Percentiles rank a stretch among this genome's conserved stretches.
phyloP scores from a whole-genome alignment of 306 rosid genomes.

The Psophocarpus tetragonolobus region DNA sequence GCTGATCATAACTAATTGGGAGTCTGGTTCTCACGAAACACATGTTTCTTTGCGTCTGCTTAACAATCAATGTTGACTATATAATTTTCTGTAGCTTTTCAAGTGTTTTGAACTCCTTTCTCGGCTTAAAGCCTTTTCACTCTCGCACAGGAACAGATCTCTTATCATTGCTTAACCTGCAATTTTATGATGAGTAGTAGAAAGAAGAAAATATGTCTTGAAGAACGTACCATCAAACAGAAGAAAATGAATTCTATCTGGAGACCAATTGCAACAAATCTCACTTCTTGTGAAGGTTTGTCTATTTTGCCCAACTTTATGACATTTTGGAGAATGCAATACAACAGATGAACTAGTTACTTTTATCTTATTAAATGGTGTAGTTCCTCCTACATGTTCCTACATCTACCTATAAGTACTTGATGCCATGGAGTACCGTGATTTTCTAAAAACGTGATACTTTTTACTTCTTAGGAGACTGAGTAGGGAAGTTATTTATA shows the following conservation, averaged over 20 bases:
- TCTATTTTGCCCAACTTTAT: background rate
- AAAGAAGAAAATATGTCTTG: constrained; percentile 41
- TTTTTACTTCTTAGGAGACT: background rate
- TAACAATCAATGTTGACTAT: background rate
- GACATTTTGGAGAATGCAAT: background rate
- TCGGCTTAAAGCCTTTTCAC: background rate
- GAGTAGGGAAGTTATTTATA: background rate
- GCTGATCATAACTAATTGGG: background rate
- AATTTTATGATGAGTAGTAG: constrained; percentile 51
- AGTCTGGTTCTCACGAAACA: background rate
- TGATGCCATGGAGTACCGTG: background rate
- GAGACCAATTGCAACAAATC: constrained; percentile 66
- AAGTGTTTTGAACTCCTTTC: constrained; percentile 8
- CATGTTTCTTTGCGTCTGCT: background rate
- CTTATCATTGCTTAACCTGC: constrained; percentile 48
- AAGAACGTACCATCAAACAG: constrained; percentile 42
- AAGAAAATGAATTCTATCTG: constrained; percentile 43
- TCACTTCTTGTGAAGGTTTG: constrained; percentile 62
- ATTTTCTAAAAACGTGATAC: constrained; percentile 1
- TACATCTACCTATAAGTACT: constrained; percentile 6
- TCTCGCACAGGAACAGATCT: constrained; percentile 41
- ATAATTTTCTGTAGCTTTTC: background rate
- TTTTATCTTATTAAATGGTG: constrained; percentile 2
- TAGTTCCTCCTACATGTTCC: background rate
- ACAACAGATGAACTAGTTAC: background rate